A percentile compares a stretch with the other conserved stretches of the same genome.
Evolutionary conservation across 75 land plant species (phyloP).

Genomic region (Cupressus sempervirens): DNA sequence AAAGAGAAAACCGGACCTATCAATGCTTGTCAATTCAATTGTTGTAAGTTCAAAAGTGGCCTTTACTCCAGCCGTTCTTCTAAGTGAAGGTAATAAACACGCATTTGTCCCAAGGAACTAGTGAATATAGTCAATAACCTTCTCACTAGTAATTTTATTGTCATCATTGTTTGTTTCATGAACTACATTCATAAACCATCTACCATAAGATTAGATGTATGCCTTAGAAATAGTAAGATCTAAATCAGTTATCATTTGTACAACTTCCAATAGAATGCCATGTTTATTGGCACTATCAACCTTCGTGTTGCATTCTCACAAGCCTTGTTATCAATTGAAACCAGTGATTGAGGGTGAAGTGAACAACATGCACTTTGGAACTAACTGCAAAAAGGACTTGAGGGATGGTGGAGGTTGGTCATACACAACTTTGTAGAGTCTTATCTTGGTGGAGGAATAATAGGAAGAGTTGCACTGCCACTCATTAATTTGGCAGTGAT

Average conservation of each 20-base stretch:
- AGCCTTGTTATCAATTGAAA: conserved; percentile 58
- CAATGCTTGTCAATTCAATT: conserved; percentile 75
- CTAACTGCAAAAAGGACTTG: too few relatives aligned
- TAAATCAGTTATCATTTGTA: conserved; percentile 83
- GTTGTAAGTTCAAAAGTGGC: conserved; percentile 59
- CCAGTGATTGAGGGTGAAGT: not conserved
- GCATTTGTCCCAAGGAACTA: conserved; percentile 9
- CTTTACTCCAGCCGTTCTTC: conserved; percentile 56
- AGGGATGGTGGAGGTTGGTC: too few relatives aligned
- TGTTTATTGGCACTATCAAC: conserved; percentile 86
- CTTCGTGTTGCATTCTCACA: conserved; percentile 60
- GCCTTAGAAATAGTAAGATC: conserved; percentile 78
- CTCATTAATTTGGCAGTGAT: too few relatives aligned
- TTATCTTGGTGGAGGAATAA: too few relatives aligned
- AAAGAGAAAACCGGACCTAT: conserved; percentile 87
- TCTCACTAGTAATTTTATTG: conserved; percentile 54
- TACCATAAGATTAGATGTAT: conserved; percentile 93
- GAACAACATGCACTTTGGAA: too few relatives aligned
- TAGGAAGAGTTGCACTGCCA: too few relatives aligned
- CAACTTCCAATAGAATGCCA: conserved; percentile 84
- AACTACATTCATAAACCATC: conserved; percentile 98
- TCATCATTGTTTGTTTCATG: conserved; percentile 73
- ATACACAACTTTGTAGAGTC: too few relatives aligned
- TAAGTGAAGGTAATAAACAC: conserved; percentile 26
- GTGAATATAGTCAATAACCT: conserved; percentile 51